Evolutionary conservation across 345 rosid genomes (phyloP), one percentile per base, ranked within the genome.

Genomic region (Eucalyptus coolabah): DNA sequence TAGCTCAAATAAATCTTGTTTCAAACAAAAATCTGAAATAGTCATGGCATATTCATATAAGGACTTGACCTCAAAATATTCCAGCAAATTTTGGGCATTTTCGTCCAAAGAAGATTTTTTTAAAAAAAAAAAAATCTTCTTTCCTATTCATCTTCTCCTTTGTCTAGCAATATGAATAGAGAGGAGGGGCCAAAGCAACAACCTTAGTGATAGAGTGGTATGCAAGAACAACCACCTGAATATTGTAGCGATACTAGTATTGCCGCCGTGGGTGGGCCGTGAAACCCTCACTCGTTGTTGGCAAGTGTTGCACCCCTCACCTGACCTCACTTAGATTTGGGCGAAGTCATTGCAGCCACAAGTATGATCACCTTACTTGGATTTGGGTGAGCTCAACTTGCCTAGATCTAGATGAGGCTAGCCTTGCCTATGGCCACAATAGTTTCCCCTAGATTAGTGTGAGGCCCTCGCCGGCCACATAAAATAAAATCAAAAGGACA

Each of bases 341-440:
- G 28, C 0, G 2, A 56, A 15, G 32, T 19, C 59, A 53, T 19
- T 19, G 59, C 4, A 53, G 9, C 59, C 59, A 53, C 59, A 53
- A 53, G 5, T 53, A 53, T 8, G 59, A 53, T 4, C 59, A 10
- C 30, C 63, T 56, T 24, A 56, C 63, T 56, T 24, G 30, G 13
- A 56, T 56, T 24, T 56, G 13, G 14, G 28, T 11, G 30, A 56
- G 4, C 9, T 6, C 1, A 2, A 4, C 32, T 63, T 28, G 32
- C 4, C 69, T 6, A 28, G 34, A 28, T 28, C 17, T 60, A 28
- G 4, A 17, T 30, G n/a, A 28, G 17, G 69, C 8, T 1, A 6
- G 3, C 16, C 17, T 60, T 8, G 7, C 15, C 32, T 24, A 23
- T 1, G 2, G 0, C 3, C 12, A 2, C 6, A 1, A 24, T 23